Evolutionary conservation across 1,284 basidiomycete genomes (phyloP), one percentile per base, ranked within the genome.

Genomic region (Trametes hirsuta): DNA sequence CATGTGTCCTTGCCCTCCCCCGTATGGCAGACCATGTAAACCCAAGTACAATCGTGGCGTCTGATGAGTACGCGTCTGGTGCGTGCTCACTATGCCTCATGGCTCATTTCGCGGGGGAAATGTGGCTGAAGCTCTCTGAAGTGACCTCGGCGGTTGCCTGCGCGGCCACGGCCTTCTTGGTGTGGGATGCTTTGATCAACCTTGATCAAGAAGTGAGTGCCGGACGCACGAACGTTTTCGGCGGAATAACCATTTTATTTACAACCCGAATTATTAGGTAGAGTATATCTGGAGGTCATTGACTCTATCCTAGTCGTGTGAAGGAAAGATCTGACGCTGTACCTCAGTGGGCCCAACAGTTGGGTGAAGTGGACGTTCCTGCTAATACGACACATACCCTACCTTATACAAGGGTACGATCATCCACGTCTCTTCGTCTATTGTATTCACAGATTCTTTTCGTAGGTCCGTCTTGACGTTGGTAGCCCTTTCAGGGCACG

Each of bases 271-370:
- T 14, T 4, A 2, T 14, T 18, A 65, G 64, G 61, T 62, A 1
- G 55, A 65, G 15, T 65, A 55, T 45, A 59, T 65, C 12, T 65
- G 64, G 64, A 37, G 51, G 64, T 65, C 8, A 9, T 53, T 50
- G 2, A 4, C 6, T 12, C 6, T 6, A 6, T 6, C 21, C 30
- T 30, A 30, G 30, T 21, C 8, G 39, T 46, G 12, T 35, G 21
- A 18, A 25, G 34, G 8, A 4, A 22, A 15, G 8, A 25, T 22
- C 44, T 10, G 18, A 39, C 14, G 22, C 47, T 14, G 14, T 24
- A 25, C 30, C 12, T 21, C 53, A 68, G 62, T 9, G 56, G 53
- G 9, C 59, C 45, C 3, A 48, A 45, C 18, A 37, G 49, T 15
- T 66, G 58, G 56, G 47, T 60, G 5, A 62, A 61, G 36, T 56